A percentile compares a stretch with the other conserved stretches of the same genome.
phyloP scores from a whole-genome alignment of 176 grass and related monocot genomes.

The Microstegium vimineum region DNA sequence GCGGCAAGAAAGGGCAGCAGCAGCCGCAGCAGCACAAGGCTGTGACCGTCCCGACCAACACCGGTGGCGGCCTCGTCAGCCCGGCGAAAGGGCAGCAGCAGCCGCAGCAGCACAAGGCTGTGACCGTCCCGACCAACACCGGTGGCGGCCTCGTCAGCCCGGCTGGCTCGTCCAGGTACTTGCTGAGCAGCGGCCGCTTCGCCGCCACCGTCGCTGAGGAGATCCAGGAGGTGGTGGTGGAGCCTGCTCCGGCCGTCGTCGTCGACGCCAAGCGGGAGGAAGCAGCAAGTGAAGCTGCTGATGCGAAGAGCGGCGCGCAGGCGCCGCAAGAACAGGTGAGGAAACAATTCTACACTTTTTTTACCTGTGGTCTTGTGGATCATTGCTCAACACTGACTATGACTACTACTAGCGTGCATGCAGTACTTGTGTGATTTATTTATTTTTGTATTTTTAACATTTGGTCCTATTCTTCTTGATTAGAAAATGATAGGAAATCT shows the following conservation, averaged over 20 bases:
- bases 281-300: not conserved
- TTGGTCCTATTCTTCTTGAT: not conserved
- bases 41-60: not conserved
- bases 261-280: constrained; percentile 13
- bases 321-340: constrained; percentile 50
- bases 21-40: constrained; percentile 8
- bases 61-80: no score
- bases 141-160: constrained; percentile 47
- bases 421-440: not conserved
- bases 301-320: not conserved
- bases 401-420: not conserved
- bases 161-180: constrained; percentile 43
- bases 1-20: constrained; percentile 34
- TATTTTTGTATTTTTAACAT: not conserved
- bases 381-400: constrained; percentile 11
- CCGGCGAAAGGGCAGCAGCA: no score
- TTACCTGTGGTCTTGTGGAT: not conserved
- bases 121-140: not conserved
- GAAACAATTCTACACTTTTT: not conserved
- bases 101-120: constrained; percentile 3
- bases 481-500: not conserved
- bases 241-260: not conserved
- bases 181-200: constrained; percentile 24
- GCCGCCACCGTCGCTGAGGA: not conserved
- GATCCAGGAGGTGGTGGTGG: constrained; percentile 48